Conservation (phyloP, 176 grass and related monocot species). For the Phragmites australis region DNA sequence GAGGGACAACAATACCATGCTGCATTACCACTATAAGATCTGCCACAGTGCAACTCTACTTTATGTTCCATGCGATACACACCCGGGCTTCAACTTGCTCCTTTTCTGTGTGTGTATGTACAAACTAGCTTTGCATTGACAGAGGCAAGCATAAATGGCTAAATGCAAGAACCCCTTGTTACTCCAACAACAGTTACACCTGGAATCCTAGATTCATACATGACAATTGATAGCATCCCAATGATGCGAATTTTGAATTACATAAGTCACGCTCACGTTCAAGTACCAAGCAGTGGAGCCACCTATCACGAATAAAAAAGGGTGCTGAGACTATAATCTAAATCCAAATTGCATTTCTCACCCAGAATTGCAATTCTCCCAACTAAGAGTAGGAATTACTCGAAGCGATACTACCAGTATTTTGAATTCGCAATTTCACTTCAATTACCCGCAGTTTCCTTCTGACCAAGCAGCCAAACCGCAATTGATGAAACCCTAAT, state of each 20-base stretch:
- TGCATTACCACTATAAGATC: not conserved
- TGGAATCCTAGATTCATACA: not conserved
- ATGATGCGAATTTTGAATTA: not conserved
- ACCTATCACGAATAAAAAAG: not conserved
- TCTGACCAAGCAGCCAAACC: not conserved
- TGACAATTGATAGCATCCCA: not conserved
- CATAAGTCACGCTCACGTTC: not conserved
- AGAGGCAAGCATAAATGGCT: not conserved
- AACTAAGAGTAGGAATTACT: not conserved
- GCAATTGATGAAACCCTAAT: constrained; percentile 11
- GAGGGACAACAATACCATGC: not conserved
- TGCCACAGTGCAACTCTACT: not conserved
- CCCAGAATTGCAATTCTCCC: not conserved
- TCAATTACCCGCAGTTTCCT: not conserved
- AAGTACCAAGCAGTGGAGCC: not conserved
- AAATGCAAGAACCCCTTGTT: not conserved
- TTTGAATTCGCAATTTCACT: not conserved
- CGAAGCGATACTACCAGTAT: not conserved
- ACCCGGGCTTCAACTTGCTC: not conserved
- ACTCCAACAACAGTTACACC: not conserved
- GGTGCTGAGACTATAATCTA: not conserved
- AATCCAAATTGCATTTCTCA: not conserved
- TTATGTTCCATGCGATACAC: not conserved
- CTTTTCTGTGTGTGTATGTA: not conserved
- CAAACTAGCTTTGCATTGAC: not conserved